A percentile compares a stretch with the other conserved stretches of the same genome.
phyloP scores from a whole-genome alignment of 108 stramenopile species.

The Aurantiochytrium sp. region DNA sequence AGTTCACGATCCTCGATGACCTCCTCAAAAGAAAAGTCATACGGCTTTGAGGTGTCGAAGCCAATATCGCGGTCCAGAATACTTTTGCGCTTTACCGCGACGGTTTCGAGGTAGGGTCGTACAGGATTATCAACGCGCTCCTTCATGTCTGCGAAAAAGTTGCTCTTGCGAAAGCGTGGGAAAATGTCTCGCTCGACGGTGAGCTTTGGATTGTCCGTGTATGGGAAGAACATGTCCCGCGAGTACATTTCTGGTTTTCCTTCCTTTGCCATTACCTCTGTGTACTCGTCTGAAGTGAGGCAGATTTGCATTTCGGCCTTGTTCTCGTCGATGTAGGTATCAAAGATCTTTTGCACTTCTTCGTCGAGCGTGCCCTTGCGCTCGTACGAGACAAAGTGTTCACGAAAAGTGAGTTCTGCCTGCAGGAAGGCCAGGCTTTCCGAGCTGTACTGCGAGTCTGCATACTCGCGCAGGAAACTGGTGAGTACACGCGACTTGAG shows the following conservation, averaged over 20 bases:
- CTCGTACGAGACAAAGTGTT: background rate
- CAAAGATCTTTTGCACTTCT: background rate
- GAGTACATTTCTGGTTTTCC: background rate
- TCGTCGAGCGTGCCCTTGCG: background rate
- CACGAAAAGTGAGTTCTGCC: background rate
- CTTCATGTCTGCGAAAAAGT: background rate
- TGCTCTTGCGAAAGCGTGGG: background rate
- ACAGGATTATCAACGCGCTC: background rate
- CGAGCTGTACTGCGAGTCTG: background rate
- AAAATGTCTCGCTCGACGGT: background rate
- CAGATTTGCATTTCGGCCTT: background rate
- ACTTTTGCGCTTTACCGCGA: background rate
- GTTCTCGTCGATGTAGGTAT: background rate
- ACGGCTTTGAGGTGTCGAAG: background rate
- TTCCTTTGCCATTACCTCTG: background rate
- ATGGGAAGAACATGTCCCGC: background rate
- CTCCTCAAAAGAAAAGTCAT: background rate
- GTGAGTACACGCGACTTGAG: background rate
- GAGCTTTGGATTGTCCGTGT: background rate
- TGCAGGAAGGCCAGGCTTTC: constrained; percentile 12
- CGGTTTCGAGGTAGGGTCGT: background rate
- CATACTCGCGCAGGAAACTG: background rate
- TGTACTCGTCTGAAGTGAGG: background rate
- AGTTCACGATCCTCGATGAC: background rate
- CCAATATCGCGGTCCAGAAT: background rate